Conservation (phyloP, 2,329 filamentous ascomycete species). For the Seiridium unicorne region DNA sequence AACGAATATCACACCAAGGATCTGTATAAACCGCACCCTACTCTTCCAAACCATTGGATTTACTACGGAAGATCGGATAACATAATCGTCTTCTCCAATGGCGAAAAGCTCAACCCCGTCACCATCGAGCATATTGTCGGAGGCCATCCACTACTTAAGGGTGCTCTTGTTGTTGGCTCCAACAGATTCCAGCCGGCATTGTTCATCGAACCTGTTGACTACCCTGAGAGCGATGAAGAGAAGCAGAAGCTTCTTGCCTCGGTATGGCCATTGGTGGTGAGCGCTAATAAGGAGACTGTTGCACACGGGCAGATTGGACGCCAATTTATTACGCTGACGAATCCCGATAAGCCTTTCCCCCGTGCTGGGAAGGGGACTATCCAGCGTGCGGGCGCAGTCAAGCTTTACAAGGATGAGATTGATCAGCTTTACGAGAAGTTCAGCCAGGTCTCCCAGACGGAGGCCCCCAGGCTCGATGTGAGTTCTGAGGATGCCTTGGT, state of each 20-base stretch:
- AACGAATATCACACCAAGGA: slow-evolving; percentile 43
- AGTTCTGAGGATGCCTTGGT: slow-evolving; percentile 25
- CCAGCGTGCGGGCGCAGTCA: slow-evolving; percentile 36
- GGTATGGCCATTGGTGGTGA: slow-evolving; percentile 41
- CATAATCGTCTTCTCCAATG: slow-evolving; percentile 48
- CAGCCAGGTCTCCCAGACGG: slow-evolving; percentile 12
- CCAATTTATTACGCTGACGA: slow-evolving; percentile 36
- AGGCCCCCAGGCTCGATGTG: slow-evolving; percentile 25
- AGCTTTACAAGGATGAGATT: slow-evolving; percentile 42
- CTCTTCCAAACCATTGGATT: slow-evolving; percentile 33
- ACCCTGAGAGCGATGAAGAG: slow-evolving; percentile 26
- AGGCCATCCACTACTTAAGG: slow-evolving; percentile 36
- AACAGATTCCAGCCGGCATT: slow-evolving; percentile 45
- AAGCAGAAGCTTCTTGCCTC: slow-evolving; percentile 33
- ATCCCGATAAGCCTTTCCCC: slow-evolving; percentile 39
- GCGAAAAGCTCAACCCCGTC: slow-evolving; percentile 50
- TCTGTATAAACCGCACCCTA: slow-evolving; percentile 39
- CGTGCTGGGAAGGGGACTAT: slow-evolving; percentile 45
- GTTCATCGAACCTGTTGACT: slow-evolving; percentile 40
- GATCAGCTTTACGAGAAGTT: slow-evolving; percentile 35
- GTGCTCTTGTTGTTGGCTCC: slow-evolving; percentile 44
- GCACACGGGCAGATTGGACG: slow-evolving; percentile 44
- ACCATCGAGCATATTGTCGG: slow-evolving; percentile 39
- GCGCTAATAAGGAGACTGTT: slow-evolving; percentile 40
- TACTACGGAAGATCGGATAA: slow-evolving; percentile 39